Evolutionary conservation across 176 grass and related monocot species (phyloP).

Genomic region (Cenchrus fungigraminus): DNA sequence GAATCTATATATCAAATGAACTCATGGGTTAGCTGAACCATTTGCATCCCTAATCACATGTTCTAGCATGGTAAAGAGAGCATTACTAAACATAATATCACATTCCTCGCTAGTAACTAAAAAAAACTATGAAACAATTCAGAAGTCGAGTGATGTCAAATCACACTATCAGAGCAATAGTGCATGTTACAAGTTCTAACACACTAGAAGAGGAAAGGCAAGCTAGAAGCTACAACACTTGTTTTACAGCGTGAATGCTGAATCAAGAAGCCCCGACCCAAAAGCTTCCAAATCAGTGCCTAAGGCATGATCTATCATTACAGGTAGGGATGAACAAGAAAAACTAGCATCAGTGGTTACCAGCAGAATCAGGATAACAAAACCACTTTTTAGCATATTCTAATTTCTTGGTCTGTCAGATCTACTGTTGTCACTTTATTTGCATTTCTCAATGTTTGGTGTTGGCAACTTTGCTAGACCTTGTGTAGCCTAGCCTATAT

Average conservation of each 20-base stretch:
- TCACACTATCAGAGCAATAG: not conserved
- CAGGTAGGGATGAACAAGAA: not conserved
- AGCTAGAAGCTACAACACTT: conserved; percentile 34
- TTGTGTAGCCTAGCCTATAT: not conserved
- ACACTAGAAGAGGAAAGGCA: conserved; percentile 11
- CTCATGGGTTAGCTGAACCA: not conserved
- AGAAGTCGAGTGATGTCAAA: not conserved
- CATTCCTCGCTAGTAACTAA: conserved; percentile 22
- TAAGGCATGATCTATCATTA: conserved; percentile 10
- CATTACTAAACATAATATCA: not conserved
- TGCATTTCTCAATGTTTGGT: not conserved
- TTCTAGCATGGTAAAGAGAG: not conserved
- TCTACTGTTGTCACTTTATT: not conserved
- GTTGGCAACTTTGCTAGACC: not conserved
- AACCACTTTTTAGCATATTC: not conserved
- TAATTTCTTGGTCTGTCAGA: not conserved
- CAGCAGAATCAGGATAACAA: not conserved
- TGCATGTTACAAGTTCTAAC: conserved; percentile 7
- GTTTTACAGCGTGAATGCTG: not conserved
- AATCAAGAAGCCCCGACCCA: not conserved
- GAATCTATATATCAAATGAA: not conserved
- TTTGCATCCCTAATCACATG: not conserved
- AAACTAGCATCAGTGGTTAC: not conserved
- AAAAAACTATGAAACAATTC: conserved; percentile 30
- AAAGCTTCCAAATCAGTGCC: not conserved